Percentiles rank a stretch among this genome's conserved stretches.
These are phyloP conservation scores for Scedosporium boydii DNA, from an alignment of 2,329 filamentous ascomycete genomes.

Conservation along the genomic window DNA sequence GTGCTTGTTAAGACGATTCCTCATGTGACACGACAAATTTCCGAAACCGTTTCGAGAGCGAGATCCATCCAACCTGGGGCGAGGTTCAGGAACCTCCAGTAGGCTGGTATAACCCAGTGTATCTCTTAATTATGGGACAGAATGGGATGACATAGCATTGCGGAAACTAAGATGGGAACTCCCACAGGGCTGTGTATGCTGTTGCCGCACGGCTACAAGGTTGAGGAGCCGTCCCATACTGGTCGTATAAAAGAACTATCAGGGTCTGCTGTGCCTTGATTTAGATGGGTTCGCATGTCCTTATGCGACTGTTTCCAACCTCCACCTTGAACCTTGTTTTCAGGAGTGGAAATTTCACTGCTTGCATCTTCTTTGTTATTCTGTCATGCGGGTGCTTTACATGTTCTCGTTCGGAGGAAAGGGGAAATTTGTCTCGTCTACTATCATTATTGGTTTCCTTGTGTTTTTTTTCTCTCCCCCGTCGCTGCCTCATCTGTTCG, in stretches of 20 bases:
- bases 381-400: not conserved
- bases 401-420: not conserved
- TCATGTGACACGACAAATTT: not conserved
- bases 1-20: slow-evolving; percentile 1
- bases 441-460: not conserved
- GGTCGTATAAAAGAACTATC: not conserved
- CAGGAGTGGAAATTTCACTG: not conserved
- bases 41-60: slow-evolving; percentile 10
- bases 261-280: not conserved
- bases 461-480: not conserved
- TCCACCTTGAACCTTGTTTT: not conserved
- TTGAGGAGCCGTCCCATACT: not conserved
- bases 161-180: not conserved
- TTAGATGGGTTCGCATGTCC: not conserved
- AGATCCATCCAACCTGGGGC: slow-evolving; percentile 7
- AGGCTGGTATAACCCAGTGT: not conserved
- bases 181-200: not conserved
- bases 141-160: not conserved
- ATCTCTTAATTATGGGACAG: not conserved
- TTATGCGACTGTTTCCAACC: not conserved
- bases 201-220: not conserved
- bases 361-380: not conserved
- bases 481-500: not conserved
- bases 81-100: slow-evolving; percentile 10
- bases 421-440: slow-evolving; percentile 1